These are phyloP conservation scores for Avena atlantica DNA, from an alignment of 176 grass and related monocot genomes.

Conservation along the genomic window DNA sequence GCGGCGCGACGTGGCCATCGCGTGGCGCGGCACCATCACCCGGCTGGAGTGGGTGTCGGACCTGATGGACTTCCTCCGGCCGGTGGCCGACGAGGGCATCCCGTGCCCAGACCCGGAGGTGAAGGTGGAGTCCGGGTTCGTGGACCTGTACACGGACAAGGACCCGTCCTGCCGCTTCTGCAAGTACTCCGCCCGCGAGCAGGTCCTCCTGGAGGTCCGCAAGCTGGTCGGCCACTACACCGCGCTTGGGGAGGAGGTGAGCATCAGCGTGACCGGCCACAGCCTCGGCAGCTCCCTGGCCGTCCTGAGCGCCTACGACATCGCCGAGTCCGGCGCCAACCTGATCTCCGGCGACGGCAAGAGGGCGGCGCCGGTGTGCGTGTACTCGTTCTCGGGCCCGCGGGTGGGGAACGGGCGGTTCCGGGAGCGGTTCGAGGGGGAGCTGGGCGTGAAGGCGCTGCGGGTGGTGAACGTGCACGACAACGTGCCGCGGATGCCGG, in stretches of 20 bases:
- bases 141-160: conserved; percentile 77
- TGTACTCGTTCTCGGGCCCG: conserved; percentile 80
- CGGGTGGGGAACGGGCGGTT: conserved; percentile 79
- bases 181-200: conserved; percentile 86
- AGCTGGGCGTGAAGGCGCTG: conserved; percentile 74
- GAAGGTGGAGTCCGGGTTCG: conserved; percentile 81
- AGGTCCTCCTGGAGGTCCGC: conserved; percentile 77
- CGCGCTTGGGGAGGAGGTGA: conserved; percentile 66
- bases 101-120: conserved; percentile 68
- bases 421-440: conserved; percentile 66
- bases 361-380: conserved; percentile 48
- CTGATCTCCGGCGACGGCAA: neutral
- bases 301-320: conserved; percentile 74
- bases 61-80: conserved; percentile 78
- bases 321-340: conserved; percentile 68
- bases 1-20: conserved; percentile 81
- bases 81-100: conserved; percentile 62
- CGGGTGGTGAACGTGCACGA: conserved; percentile 89
- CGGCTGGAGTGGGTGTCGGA: conserved; percentile 87
- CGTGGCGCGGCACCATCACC: conserved; percentile 90
- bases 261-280: conserved; percentile 77
- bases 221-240: conserved; percentile 54
- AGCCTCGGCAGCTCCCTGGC: conserved; percentile 89
- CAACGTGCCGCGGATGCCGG: conserved; percentile 75
- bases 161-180: conserved; percentile 88